Base-by-base conservation (phyloP, 2,329 filamentous ascomycete species). In the Claviceps sp. region DNA sequence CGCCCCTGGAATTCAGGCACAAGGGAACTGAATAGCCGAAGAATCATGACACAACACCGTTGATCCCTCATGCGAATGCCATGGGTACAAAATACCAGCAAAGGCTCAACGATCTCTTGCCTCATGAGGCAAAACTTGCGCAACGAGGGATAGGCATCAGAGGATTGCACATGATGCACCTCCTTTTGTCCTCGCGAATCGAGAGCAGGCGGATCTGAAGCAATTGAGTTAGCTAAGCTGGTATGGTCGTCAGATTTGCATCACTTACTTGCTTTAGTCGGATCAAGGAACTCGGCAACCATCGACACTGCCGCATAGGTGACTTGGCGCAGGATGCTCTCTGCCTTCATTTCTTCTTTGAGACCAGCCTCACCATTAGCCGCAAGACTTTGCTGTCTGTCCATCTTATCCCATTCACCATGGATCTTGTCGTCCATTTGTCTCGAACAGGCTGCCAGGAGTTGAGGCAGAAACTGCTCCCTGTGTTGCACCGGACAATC, bases 341-440 rank as follows among this genome's bases (percentile, higher is more conserved):
- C 93, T 6, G 88, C 84, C 68, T 96, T 95, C 93, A 98, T 98
- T 70, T 98, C 93, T 59, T 96, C 89, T 1, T 87, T 87, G 50
- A 98, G 71, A 54, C 63, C 68, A n/a, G 87, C 87, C 52, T 90
- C 88, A 19, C 84, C 83, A 3, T 83, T 83, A 1, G 83, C 77
- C 43, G 78, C 77, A 13, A 81, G 71, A 19, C 71, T 72, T 58
- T 85, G 77, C 56, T 80, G 72, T 56, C 77, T 70, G 62, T 83
- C 80, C 53, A 96, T 81, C 57, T 81, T 80, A 55, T 84, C 80
- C 93, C 93, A 98, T 65, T 97, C 91, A 0, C 78, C 75, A 38
- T 81, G 86, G 56, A 97, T 87, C 69, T 97, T 97, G 42, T 76
- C 73, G 63, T 97, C 89, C 66, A 96, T 84, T 60, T 93, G 88